Conservation (phyloP, 106 monocot species). For the Dendrobium chrysotoxum region DNA sequence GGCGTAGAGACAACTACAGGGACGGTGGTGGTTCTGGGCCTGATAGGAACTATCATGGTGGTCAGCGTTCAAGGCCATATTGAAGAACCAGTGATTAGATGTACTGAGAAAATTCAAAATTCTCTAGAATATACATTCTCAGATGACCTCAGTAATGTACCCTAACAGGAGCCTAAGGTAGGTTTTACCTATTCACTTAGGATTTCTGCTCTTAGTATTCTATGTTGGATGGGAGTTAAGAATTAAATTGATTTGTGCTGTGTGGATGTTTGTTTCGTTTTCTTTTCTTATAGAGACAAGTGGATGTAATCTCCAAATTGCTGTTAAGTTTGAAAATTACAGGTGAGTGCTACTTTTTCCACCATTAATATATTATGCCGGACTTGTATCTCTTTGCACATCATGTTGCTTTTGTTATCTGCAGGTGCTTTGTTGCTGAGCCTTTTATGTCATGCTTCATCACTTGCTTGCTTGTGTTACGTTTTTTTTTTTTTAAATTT, state of each 20-base stretch:
- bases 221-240: constrained; percentile 7
- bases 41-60: constrained; percentile 9
- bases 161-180: constrained; percentile 8
- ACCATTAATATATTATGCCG: constrained; percentile 2
- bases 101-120: constrained; percentile 7
- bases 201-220: constrained; percentile 1
- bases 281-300: constrained; percentile 3
- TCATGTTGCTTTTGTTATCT: background rate
- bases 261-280: constrained; percentile 11
- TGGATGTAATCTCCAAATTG: constrained; percentile 12
- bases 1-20: background rate
- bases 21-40: constrained; percentile 7
- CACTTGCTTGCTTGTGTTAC: background rate
- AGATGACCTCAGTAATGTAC: constrained; percentile 5
- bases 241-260: constrained; percentile 5
- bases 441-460: background rate
- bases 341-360: constrained; percentile 9
- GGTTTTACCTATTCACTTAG: constrained; percentile 5
- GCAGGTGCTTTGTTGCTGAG: constrained; percentile 1
- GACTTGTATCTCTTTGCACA: background rate
- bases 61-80: constrained; percentile 3
- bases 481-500: background rate
- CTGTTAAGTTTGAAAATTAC: constrained; percentile 1
- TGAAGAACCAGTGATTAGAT: background rate
- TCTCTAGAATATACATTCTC: background rate